Evolutionary conservation across 73 alveolate genomes (phyloP), one percentile per base, ranked within the genome.

Genomic region (Paramecium sonneborni): DNA sequence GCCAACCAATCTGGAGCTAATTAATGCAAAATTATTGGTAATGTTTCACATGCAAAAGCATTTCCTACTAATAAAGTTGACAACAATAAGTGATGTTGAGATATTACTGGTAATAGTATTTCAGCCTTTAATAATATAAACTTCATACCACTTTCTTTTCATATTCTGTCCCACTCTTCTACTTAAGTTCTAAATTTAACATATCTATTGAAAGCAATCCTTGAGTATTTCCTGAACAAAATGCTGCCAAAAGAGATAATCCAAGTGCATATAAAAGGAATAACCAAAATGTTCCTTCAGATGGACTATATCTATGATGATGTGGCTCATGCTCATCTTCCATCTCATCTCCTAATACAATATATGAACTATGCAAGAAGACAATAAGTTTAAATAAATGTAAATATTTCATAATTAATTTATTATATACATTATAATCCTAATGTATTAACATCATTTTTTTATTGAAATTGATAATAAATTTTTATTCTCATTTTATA

Each of bases 11-110:
- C 97, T 35, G 98, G 97, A 5, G 96, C 97, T 28, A 98, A 56
- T 87, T 97, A 95, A 85, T 98, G 97, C 69, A 98, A 93, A 82
- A 96, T 93, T 41, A 98, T 96, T 8, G 99, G 99, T 85, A 97
- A 93, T 5, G 99, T 98, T 93, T 98, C 99, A 96, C 96, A 94
- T 9, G 99, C 99, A 44, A 93, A 85, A 32, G 99, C 98, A 95
- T 98, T 98, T 24, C 98, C 97, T 5, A 98, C 93, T 1, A 98
- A 94, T 55, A 98, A 94, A 57, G 99, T 98, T 1, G 97, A 99
- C 30, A 97, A 88, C 24, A 98, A 92, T 93, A 96, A 96, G 93
- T 97, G 99, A 85, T 98, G 99, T 93, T 96, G 92, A 44, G 92
- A 76, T 24, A 98, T 95, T 20, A 98, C 92, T 56, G 97, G 98